A percentile compares a stretch with the other conserved stretches of the same genome.
Evolutionary conservation across 768 basidiomycete genomes (phyloP).

Genomic region (Rhodocollybia butyracea): DNA sequence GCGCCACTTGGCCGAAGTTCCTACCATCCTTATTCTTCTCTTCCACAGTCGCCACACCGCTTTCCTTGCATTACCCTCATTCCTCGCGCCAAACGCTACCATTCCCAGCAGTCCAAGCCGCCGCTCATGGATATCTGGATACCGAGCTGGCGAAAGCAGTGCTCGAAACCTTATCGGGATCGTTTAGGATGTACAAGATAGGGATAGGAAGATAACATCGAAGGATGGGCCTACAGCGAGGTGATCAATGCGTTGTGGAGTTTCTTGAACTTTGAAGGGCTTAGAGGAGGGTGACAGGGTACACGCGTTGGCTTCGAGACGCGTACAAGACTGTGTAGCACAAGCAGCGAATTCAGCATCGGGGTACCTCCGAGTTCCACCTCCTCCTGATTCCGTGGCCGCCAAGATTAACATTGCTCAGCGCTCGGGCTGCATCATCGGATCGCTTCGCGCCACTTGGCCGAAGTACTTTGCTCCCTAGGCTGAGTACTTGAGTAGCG

Average conservation of each 20-base stretch:
- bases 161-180: conserved; percentile 86
- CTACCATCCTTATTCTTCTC: not conserved
- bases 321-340: conserved; percentile 84
- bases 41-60: too few species aligned
- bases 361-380: conserved; percentile 19
- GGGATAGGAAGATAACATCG: conserved; percentile 22
- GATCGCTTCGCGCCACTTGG: not conserved
- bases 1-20: not conserved
- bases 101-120: conserved; percentile 67
- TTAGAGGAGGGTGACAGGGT: conserved; percentile 33
- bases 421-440: not conserved
- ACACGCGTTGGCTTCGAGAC: conserved; percentile 55
- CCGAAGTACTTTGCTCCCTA: not conserved
- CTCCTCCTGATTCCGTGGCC: conserved; percentile 23
- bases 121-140: conserved; percentile 81
- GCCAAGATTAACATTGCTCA: conserved; percentile 1
- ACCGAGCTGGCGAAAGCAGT: conserved; percentile 68
- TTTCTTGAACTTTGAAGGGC: conserved; percentile 62
- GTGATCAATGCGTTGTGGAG: conserved; percentile 74
- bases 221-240: conserved; percentile 59
- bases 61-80: conserved; percentile 21
- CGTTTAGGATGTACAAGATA: conserved; percentile 73
- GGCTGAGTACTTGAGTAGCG: too few species aligned
- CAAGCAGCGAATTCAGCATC: conserved; percentile 55
- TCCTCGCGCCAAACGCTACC: conserved; percentile 52